Base-by-base conservation (phyloP, 2,329 filamentous ascomycete species). In the Harringtonia aguacate region DNA sequence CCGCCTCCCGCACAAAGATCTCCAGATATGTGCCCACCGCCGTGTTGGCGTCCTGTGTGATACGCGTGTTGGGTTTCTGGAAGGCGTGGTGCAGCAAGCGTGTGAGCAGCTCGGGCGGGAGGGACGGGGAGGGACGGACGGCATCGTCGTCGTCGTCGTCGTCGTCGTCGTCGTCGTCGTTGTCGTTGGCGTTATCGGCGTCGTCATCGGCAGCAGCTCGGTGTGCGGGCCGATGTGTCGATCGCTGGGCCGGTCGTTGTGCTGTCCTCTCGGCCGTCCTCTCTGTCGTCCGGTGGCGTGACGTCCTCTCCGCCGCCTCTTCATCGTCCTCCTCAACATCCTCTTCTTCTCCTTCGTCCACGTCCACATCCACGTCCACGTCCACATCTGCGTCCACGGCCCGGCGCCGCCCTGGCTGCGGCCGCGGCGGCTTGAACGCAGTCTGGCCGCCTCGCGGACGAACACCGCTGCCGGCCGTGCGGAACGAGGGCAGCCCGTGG, bases 1-100 rank as follows among this genome's bases (percentile, higher is more conserved):
- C 79, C 1, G 87, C 86, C 66, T 97, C 90, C 49, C 84, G 74
- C 43, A 95, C 84, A 64, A 95, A 97, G 0, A 90, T 77, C 61
- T 95, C 87, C 62, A 95, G 74, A 59, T 97, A 97, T 64, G 83
- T 87, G 14, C 79, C 83, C 46, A 89, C 75, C 1, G 88, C 76
- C 8, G 68, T 72, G 58, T 89, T 86, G 4, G 87, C 87, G 56
- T 88, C 84, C 54, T 77, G 81, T 8, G 81, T 80, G 51, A 95
- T 79, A 52, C 82, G 73, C 21, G 84, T 89, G 45, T 35, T 28
- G 13, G 41, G 40, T 48, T 74, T 72, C 53, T 82, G 70, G 57
- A 95, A 95, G 58, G 84, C 79, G 53, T 89, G 79, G 58, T 94
- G 82, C 29, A 95, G 68, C 4, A 95, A 66, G 30, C 79, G 75